phyloP scores from a whole-genome alignment of 345 rosid genomes.

The Hibiscus mutabilis region DNA sequence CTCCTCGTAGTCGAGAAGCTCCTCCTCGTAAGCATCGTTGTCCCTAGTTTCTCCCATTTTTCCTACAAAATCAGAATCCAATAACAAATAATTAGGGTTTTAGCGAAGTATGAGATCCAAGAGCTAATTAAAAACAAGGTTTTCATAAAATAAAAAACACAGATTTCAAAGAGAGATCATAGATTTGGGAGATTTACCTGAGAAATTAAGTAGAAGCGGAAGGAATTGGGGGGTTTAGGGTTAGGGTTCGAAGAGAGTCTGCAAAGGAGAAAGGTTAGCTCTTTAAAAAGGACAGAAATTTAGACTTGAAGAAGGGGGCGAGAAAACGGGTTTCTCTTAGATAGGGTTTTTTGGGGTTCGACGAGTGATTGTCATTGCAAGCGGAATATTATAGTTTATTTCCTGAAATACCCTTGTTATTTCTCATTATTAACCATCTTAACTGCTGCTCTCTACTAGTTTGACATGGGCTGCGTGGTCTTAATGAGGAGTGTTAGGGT shows the following conservation, averaged over 20 bases:
- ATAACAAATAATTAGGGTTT: not conserved
- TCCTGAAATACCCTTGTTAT: conserved; percentile 15
- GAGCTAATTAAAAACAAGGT: not conserved
- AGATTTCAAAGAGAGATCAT: not conserved
- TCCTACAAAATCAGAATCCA: conserved; percentile 11
- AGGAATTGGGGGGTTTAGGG: conserved; percentile 9
- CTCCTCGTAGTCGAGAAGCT: conserved; percentile 96
- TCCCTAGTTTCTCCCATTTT: conserved; percentile 89
- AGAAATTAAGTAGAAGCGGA: not conserved
- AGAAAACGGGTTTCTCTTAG: not conserved
- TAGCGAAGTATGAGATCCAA: not conserved
- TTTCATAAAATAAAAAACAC: not conserved
- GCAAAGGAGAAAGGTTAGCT: conserved; percentile 39
- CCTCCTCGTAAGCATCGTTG: conserved; percentile 96
- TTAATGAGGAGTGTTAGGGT: too few species aligned
- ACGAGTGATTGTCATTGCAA: not conserved
- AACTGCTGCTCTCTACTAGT: not conserved
- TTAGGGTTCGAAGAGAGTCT: conserved; percentile 39
- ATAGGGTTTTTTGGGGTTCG: not conserved
- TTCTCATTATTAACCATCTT: conserved; percentile 3
- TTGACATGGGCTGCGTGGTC: not conserved
- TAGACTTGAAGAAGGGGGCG: not conserved
- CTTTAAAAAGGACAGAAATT: conserved; percentile 5
- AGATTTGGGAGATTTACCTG: not conserved
- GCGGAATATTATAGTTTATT: not conserved